Evolutionary conservation across 2,329 filamentous ascomycete species (phyloP).

Genomic region (Scedosporium dehoogii): DNA sequence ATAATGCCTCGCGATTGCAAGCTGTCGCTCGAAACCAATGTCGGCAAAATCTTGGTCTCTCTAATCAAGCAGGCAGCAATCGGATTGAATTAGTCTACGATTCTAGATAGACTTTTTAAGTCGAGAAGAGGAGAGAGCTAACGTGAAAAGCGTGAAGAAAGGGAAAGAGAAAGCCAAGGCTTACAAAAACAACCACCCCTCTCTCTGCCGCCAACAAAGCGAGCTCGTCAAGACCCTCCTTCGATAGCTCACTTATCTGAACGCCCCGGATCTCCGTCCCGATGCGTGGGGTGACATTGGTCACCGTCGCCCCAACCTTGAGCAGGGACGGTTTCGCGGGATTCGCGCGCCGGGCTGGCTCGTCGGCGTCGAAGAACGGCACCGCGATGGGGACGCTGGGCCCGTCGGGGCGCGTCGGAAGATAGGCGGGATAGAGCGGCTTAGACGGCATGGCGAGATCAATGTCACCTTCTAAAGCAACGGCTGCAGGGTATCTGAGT

Average conservation of each 20-base stretch:
- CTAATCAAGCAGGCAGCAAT: slow-evolving; percentile 8
- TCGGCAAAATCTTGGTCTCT: slow-evolving; percentile 22
- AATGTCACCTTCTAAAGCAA: too few relatives aligned
- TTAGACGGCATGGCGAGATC: slow-evolving; percentile 12
- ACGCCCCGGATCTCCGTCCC: slow-evolving; percentile 19
- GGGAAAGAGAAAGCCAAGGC: too few relatives aligned
- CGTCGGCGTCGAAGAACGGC: slow-evolving; percentile 18
- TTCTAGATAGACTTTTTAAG: too few relatives aligned
- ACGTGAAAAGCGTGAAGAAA: too few relatives aligned
- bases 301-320: slow-evolving; percentile 10
- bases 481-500: too few relatives aligned
- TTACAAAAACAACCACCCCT: slow-evolving; percentile 20
- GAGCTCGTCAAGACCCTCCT: slow-evolving; percentile 18
- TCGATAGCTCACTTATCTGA: slow-evolving; percentile 17
- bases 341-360: slow-evolving; percentile 21
- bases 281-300: slow-evolving; percentile 19
- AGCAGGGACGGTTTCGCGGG: slow-evolving; percentile 14
- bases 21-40: slow-evolving; percentile 20
- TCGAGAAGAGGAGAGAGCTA: too few relatives aligned
- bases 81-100: too few relatives aligned
- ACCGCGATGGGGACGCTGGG: slow-evolving; percentile 15
- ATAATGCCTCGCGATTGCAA: slow-evolving; percentile 19
- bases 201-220: slow-evolving; percentile 20
- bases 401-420: slow-evolving; percentile 22
- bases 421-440: slow-evolving; percentile 21